Base-by-base conservation (phyloP, 148 eudicot species). In the Amaranthus cruentus region DNA sequence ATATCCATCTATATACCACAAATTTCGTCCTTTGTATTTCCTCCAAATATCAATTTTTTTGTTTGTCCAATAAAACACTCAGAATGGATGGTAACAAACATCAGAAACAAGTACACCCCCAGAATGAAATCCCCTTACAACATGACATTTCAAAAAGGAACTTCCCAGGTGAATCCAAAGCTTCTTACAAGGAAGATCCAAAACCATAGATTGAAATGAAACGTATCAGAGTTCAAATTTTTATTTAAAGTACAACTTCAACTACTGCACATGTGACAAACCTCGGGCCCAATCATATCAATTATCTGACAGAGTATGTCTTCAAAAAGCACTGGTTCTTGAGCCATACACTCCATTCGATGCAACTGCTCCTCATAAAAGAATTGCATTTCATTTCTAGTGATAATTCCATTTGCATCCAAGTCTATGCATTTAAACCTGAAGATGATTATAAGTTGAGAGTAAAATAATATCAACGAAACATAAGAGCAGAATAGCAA, bases 261-360 rank as follows among this genome's bases (percentile, higher is more conserved):
- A 76, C 9, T 2, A 55, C 48, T 61, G 73, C 13, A 18, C 0
- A 81, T 59, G 73, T 68, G 68, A 28, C 69, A 57, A 53, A 94
- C 98, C 98, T 91, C 97, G 52, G 98, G 97, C 62, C 74, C 79
- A 80, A 94, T 75, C 98, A 91, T 94, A 83, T 94, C 98, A 83
- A 91, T 83, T 49, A 94, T 94, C 81, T 94, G 98, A 82, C 98
- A 94, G 75, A 94, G 88, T 65, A 94, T 89, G 78, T 94, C 98
- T 87, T 94, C 98, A 85, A 91, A 94, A 53, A 89, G 93, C 68
- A 91, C 98, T 64, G 98, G 96, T 81, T 94, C 98, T 77, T 94
- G 98, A 75, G 93, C 96, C 93, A 94, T 94, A 82, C 97, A 94
- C 78, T 94, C 98, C 97, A 94, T 94, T 74, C 98, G 86, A 79